These are phyloP conservation scores for Pythium periplocum DNA, from an alignment of 352 stramenopile species.

Conservation along the genomic window DNA sequence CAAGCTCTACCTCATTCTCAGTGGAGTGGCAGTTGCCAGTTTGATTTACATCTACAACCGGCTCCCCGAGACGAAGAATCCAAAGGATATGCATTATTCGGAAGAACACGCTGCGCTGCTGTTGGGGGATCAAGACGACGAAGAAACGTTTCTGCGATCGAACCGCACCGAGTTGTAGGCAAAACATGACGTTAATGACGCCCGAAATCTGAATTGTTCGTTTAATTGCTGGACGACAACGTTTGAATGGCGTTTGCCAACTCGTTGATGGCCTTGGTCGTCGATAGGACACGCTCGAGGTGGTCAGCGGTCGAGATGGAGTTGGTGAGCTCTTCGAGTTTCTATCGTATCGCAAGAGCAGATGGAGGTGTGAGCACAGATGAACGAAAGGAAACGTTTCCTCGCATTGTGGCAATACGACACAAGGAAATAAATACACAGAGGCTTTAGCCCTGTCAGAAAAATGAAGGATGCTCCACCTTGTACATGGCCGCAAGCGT, in stretches of 20 bases:
- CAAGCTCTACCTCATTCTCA: slow-evolving; percentile 82
- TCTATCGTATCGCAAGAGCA: slow-evolving; percentile 27
- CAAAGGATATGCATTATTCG: slow-evolving; percentile 17
- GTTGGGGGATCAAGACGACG: slow-evolving; percentile 21
- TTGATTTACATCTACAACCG: slow-evolving; percentile 47
- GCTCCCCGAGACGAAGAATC: slow-evolving; percentile 61
- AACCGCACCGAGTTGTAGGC: slow-evolving; percentile 47
- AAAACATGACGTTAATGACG: slow-evolving; percentile 6
- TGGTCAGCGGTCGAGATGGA: slow-evolving; percentile 53
- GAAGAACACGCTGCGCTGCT: slow-evolving; percentile 45
- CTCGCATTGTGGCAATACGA: too few species aligned
- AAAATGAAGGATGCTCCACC: slow-evolving; percentile 57
- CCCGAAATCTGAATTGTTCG: not conserved
- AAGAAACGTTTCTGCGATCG: slow-evolving; percentile 25
- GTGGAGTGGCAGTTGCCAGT: slow-evolving; percentile 28
- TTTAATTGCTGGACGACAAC: slow-evolving; percentile 16
- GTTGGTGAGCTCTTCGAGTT: slow-evolving; percentile 60
- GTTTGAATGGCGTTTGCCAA: slow-evolving; percentile 52
- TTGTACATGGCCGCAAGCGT: slow-evolving; percentile 62
- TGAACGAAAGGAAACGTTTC: too few species aligned
- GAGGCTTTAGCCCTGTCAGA: slow-evolving; percentile 3
- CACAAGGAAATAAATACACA: too few species aligned
- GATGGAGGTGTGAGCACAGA: too few species aligned
- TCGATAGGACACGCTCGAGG: slow-evolving; percentile 44
- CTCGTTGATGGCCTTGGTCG: slow-evolving; percentile 61